Base-by-base conservation (phyloP, 495 filamentous ascomycete genomes). In the Usnea hakonensis region DNA sequence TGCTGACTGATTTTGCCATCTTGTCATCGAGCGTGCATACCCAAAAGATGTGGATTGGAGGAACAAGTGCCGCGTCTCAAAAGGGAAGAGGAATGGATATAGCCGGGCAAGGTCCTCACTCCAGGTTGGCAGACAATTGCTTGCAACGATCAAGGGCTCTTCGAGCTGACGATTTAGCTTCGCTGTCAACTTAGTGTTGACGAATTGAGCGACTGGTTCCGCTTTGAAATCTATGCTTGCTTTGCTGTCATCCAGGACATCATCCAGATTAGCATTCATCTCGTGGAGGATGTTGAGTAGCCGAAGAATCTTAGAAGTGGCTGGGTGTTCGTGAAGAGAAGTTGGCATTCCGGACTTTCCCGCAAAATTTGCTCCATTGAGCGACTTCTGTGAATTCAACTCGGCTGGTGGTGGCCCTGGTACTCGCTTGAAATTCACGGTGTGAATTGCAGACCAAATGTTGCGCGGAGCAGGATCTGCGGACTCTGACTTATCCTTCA, bases 181-280 rank as follows among this genome's bases (percentile, higher is more conserved):
- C n/a, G 94, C 94, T 2, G 94, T 99, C 55, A 99, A 82, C 74
- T 99, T 99, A 0, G 93, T 96, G 68, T 99, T 99, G 74, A 99
- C 94, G 69, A 99, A 97, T 67, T 97, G 95, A 14, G 93, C 87
- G 44, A 96, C 71, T 8, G 93, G 89, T 73, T 97, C 94, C n/a
- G 83, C 75, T 44, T 87, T 90, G 52, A 96, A 76, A 57, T 81
- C 85, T 44, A 87, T 72, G 4, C 79, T 75, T 53, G 87, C 86
- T 68, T 88, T 87, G 67, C 90, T 89, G 54, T 95, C 91, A n/a
- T 89, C 87, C 46, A 97, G 73, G n/a, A 97, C 90, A 70, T 97
- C 95, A 64, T 96, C 94, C 26, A 99, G 84, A 53, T 96, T 97
- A 19, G 90, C 84, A 69, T 97, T 99, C 67, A 99, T 81, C 60